phyloP scores from a whole-genome alignment of 345 rosid species.

The Linum trigynum region DNA sequence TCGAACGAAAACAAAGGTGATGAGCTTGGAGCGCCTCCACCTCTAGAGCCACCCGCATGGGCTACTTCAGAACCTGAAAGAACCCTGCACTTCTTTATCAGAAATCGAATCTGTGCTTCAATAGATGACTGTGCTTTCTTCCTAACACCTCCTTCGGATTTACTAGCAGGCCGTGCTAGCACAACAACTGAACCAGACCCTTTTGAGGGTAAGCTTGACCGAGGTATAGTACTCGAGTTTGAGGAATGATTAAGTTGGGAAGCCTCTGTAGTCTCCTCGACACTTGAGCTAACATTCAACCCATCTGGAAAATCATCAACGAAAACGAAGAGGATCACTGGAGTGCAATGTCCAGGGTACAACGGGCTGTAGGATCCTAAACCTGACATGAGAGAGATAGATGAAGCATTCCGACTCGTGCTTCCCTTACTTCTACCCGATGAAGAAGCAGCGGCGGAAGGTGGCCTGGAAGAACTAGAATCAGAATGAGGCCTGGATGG shows the following conservation, averaged over 20 bases:
- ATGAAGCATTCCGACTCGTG: conserved; percentile 40
- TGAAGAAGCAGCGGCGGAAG: conserved; percentile 31
- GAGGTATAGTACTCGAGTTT: conserved; percentile 34
- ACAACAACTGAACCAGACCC: conserved; percentile 66
- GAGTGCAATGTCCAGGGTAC: conserved; percentile 79
- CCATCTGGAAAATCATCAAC: conserved; percentile 54
- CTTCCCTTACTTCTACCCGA: conserved; percentile 44
- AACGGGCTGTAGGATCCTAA: conserved; percentile 53
- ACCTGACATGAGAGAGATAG: conserved; percentile 64
- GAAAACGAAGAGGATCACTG: conserved; percentile 59
- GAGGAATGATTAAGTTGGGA: conserved; percentile 33
- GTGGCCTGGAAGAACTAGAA: conserved; percentile 24
- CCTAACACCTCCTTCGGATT: conserved; percentile 59
- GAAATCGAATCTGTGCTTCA: conserved; percentile 68
- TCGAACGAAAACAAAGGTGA: conserved; percentile 71
- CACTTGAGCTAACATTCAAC: conserved; percentile 23
- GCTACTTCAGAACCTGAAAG: conserved; percentile 49
- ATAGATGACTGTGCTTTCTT: conserved; percentile 72
- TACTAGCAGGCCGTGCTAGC: conserved; percentile 67
- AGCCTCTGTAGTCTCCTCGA: conserved; percentile 42
- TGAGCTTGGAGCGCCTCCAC: conserved; percentile 45
- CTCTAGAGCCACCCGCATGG: conserved; percentile 42
- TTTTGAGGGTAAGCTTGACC: conserved; percentile 45
- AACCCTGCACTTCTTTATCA: conserved; percentile 65
- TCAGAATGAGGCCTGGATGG: conserved; percentile 45